A percentile compares a stretch with the other conserved stretches of the same genome.
Evolutionary conservation across 116 monocot species (phyloP).

Genomic region (Phalaenopsis hybrid): DNA sequence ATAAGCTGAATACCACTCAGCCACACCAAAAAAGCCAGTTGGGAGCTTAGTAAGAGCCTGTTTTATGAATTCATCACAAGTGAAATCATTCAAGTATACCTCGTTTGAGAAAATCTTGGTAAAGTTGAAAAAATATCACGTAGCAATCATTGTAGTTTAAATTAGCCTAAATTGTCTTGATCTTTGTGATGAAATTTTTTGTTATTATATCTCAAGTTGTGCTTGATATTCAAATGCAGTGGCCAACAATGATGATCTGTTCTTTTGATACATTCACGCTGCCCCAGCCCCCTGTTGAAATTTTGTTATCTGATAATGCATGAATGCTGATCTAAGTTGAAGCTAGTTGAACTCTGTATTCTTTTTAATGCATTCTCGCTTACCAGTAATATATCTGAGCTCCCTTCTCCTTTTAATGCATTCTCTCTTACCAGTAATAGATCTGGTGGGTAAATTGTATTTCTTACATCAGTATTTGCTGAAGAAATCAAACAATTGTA

Average conservation of each 20-base stretch:
- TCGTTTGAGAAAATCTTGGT: not conserved
- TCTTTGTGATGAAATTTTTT: not conserved
- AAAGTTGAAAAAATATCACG: too few species aligned
- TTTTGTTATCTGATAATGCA: not conserved
- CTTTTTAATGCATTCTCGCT: not conserved
- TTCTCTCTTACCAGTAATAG: not conserved
- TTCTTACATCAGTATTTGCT: slow-evolving; percentile 1
- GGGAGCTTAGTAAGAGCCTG: not conserved
- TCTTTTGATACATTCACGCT: not conserved
- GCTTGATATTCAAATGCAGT: not conserved
- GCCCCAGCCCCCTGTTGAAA: not conserved
- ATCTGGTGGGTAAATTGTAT: not conserved
- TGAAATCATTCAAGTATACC: not conserved
- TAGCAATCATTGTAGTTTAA: too few species aligned
- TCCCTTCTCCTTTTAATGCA: not conserved
- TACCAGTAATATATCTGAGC: not conserved
- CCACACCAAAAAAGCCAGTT: not conserved
- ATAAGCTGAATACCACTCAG: not conserved
- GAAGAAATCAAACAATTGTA: not conserved
- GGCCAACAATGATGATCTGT: not conserved
- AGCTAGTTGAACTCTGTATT: not conserved
- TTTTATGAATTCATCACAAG: not conserved
- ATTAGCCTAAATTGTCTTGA: not conserved
- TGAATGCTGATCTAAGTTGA: not conserved
- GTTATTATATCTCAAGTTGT: not conserved